Evolutionary conservation across 805 yeast genomes (phyloP), one percentile per base, ranked within the genome.

Genomic region (Kregervanrija fluxuum): DNA sequence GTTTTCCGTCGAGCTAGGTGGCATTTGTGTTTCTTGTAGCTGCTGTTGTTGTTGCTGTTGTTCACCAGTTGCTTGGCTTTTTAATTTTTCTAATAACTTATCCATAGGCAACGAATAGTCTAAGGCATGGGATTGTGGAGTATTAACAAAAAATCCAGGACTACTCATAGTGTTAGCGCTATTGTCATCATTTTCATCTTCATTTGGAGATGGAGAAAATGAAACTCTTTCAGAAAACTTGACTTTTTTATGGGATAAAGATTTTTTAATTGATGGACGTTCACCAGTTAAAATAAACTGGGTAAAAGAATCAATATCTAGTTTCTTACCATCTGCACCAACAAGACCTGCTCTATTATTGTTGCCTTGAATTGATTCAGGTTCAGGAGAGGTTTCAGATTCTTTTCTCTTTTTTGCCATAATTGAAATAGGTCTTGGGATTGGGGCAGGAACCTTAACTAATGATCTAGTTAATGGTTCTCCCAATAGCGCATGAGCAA

Each of bases 281-380:
- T 82, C 78, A 2, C 96, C 96, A 0, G 96, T 87, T 53, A 90
- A 66, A 54, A 88, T 71, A 55, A 90, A 80, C 50, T 84, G 82
- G 13, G 95, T 85, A 62, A 90, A 90, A 30, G 88, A 78, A 61
- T 90, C 96, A 52, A 90, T 68, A 58, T 90, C 96, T 17, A 87
- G 71, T 43, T 78, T 79, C 28, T 53, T 55, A 8, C 37, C 12
- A 6, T 36, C 37, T 28, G 40, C 50, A 35, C 45, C 53, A 9
- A 48, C 46, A 10, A 49, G 43, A 30, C 45, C 52, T 32, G 17
- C 28, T 15, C 35, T 22, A 22, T 30, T 33, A 13, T 22, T 22
- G 8, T 22, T 6, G 8, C 28, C 28, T 22, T 22, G 28, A 6
- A 6, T 22, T 3, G 50, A 45, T 17, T 54, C 54, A 2, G 52